Conservation (phyloP, 2,329 filamentous ascomycete genomes). For the Colletotrichum zoysiae region DNA sequence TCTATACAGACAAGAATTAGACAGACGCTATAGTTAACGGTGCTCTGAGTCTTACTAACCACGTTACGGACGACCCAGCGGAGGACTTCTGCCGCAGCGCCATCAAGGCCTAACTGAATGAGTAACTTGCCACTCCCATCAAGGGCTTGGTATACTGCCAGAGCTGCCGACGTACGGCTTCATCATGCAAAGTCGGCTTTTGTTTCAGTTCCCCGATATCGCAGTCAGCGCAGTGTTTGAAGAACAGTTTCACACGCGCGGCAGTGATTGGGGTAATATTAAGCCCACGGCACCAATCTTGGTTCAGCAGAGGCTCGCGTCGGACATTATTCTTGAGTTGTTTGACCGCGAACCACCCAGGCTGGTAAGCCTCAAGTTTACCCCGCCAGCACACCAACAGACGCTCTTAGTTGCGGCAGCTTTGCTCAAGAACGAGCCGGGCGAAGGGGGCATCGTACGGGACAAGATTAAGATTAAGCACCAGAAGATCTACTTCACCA, state of each 20-base stretch:
- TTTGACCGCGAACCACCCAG: not conserved
- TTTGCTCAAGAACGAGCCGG: not conserved
- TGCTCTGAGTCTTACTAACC: slow-evolving; percentile 54
- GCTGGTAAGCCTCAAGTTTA: not conserved
- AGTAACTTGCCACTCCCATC: too few species aligned
- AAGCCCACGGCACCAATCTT: not conserved
- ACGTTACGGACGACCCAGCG: slow-evolving; percentile 28
- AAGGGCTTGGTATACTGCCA: too few species aligned
- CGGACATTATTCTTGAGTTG: not conserved
- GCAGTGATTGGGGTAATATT: not conserved
- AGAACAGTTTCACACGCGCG: not conserved
- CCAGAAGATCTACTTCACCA: too few species aligned
- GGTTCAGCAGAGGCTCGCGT: not conserved
- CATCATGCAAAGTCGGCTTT: not conserved
- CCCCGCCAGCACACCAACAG: slow-evolving; percentile 2
- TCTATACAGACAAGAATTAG: slow-evolving; percentile 56
- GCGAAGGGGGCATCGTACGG: too few species aligned
- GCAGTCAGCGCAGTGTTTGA: not conserved
- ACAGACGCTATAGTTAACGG: slow-evolving; percentile 55
- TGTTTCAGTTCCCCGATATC: not conserved
- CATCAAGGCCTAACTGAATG: too few species aligned
- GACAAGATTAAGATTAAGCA: not conserved
- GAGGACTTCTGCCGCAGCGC: not conserved
- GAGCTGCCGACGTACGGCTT: not conserved
- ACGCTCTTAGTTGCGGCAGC: not conserved